phyloP scores from a whole-genome alignment of 305 asterid species.

The Rubia balearica region DNA sequence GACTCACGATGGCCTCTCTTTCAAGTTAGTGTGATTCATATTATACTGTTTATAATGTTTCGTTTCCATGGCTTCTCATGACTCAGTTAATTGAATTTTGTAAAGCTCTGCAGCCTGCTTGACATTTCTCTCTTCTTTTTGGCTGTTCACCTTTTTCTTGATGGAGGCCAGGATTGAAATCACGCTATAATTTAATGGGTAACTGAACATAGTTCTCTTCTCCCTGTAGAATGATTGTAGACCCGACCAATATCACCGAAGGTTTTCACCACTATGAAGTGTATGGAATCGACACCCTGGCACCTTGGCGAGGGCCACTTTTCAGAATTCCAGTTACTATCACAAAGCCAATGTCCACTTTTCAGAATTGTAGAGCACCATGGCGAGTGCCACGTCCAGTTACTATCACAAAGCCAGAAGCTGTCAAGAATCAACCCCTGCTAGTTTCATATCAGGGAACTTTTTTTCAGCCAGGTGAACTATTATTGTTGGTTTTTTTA shows the following conservation, averaged over 20 bases:
- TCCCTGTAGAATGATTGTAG: conserved; percentile 77
- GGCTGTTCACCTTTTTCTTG: neutral
- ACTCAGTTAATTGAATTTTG: neutral
- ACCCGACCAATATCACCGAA: conserved; percentile 66
- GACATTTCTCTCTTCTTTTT: neutral
- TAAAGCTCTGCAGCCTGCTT: neutral
- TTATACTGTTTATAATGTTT: conserved; percentile 15
- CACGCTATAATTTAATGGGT: conserved; percentile 1
- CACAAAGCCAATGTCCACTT: conserved; percentile 92
- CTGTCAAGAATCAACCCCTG: conserved; percentile 67
- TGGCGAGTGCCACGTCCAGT: conserved; percentile 98
- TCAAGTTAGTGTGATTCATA: conserved; percentile 62
- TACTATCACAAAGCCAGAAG: conserved; percentile 81
- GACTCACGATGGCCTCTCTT: conserved; percentile 85
- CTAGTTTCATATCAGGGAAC: conserved; percentile 52
- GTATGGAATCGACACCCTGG: conserved; percentile 78
- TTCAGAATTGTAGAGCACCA: conserved; percentile 87
- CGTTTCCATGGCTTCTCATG: neutral
- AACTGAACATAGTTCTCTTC: neutral
- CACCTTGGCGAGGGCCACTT: conserved; percentile 99
- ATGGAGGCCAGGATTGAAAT: neutral
- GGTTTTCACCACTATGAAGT: conserved; percentile 97
- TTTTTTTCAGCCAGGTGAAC: conserved; percentile 76
- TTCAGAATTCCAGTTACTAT: conserved; percentile 89
- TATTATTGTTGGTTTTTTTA: neutral